phyloP scores from a whole-genome alignment of 1,139 yeast genomes.

The Yamadazyma trypodendri region DNA sequence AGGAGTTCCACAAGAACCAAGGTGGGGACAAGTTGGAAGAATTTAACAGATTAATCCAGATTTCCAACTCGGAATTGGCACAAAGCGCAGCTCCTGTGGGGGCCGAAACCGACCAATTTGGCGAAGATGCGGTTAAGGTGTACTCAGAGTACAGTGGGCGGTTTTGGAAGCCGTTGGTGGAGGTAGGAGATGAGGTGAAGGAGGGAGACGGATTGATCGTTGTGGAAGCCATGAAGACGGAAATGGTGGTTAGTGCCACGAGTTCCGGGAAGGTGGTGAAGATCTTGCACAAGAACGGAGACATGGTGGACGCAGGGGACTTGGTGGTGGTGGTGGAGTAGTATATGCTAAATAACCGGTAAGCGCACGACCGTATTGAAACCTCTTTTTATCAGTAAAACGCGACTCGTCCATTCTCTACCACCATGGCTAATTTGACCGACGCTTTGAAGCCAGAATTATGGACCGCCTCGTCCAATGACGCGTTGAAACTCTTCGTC shows the following conservation, averaged over 20 bases:
- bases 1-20: conserved; percentile 63
- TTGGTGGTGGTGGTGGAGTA: conserved; percentile 73
- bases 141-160: conserved; percentile 95
- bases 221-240: conserved; percentile 98
- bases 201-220: conserved; percentile 81
- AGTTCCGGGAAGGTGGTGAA: conserved; percentile 74
- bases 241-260: conserved; percentile 82
- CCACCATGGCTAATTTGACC: conserved; percentile 11
- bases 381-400: too few relatives aligned
- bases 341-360: too few relatives aligned
- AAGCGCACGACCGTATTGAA: too few relatives aligned
- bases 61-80: conserved; percentile 76
- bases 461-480: conserved; percentile 72
- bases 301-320: conserved; percentile 96
- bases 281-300: conserved; percentile 80
- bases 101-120: conserved; percentile 50
- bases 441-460: conserved; percentile 49
- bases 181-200: conserved; percentile 73
- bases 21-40: conserved; percentile 81
- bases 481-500: conserved; percentile 51
- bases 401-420: conserved; percentile 1
- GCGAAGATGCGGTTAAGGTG: conserved; percentile 77
- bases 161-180: conserved; percentile 90
- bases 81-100: conserved; percentile 40
- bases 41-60: conserved; percentile 77